Conservation (phyloP, 2,329 filamentous ascomycete species). For the Paradendryphiella salina region DNA sequence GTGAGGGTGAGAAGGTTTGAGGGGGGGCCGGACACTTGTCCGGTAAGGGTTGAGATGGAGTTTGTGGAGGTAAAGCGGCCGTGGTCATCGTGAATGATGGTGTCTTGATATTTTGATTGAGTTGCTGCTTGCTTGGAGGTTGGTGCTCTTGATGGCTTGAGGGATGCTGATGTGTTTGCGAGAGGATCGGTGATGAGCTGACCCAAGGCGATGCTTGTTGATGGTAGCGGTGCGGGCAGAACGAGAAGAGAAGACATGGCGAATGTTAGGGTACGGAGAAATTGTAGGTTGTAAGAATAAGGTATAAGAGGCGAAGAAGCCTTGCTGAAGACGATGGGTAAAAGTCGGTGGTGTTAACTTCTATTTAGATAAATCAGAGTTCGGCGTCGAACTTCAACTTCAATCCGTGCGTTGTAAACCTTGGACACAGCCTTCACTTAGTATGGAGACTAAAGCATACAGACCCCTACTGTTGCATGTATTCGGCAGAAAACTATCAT, state of each 20-base stretch:
- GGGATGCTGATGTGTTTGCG: conserved; percentile 17
- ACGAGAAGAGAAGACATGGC: conserved; percentile 28
- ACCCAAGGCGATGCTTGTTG: conserved; percentile 28
- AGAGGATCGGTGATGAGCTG: conserved; percentile 37
- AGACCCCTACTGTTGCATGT: neutral
- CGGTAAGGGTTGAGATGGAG: conserved; percentile 11
- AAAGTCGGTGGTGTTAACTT: neutral
- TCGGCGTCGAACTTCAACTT: neutral
- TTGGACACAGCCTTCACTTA: conserved; percentile 1
- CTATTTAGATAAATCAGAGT: neutral
- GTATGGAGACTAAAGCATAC: neutral
- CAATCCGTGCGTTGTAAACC: neutral
- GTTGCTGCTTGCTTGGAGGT: conserved; percentile 5
- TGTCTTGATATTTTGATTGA: conserved; percentile 22
- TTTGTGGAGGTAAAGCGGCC: conserved; percentile 24
- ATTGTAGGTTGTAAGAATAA: neutral
- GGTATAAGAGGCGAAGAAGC: neutral
- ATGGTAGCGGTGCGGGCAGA: conserved; percentile 31
- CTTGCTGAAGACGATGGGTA: neutral
- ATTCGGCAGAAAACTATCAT: conserved; percentile 1
- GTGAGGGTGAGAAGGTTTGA: conserved; percentile 23
- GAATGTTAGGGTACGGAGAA: neutral
- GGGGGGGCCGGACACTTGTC: neutral
- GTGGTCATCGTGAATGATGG: conserved; percentile 22
- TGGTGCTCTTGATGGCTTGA: conserved; percentile 17